Conservation (phyloP, 108 stramenopile genomes). For the Fistulifera pelliculosa region DNA sequence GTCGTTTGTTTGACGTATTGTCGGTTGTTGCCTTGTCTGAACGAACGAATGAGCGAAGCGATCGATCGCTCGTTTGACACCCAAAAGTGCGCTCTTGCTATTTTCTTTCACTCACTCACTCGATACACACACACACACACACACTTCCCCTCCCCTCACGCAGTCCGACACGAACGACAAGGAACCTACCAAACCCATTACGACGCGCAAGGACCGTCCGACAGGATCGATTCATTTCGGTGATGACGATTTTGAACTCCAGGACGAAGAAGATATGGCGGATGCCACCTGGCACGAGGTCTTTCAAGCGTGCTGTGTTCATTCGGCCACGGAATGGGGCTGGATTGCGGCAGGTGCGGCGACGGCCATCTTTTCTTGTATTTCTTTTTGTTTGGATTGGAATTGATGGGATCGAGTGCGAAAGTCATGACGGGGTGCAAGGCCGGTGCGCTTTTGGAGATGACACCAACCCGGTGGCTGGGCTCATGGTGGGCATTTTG, state of each 20-base stretch:
- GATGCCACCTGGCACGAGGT: conserved; percentile 80
- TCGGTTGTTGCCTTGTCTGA: too few relatives aligned
- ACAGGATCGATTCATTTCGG: conserved; percentile 62
- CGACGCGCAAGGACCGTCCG: conserved; percentile 39
- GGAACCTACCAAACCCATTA: conserved; percentile 3
- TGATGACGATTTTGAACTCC: conserved; percentile 38
- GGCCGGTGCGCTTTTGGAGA: conserved; percentile 72
- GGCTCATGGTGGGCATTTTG: conserved; percentile 76
- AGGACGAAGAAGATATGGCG: conserved; percentile 28
- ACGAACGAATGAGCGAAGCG: too few relatives aligned
- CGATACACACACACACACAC: too few relatives aligned
- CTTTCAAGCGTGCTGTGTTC: conserved; percentile 52
- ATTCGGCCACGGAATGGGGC: conserved; percentile 52
- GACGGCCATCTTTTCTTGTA: conserved; percentile 69
- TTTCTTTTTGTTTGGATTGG: conserved; percentile 83
- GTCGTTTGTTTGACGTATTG: too few relatives aligned
- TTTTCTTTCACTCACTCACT: neutral
- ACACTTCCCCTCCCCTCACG: too few relatives aligned
- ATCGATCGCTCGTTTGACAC: too few relatives aligned
- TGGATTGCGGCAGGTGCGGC: conserved; percentile 35
- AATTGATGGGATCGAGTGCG: conserved; percentile 66
- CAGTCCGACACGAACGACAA: neutral
- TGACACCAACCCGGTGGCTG: conserved; percentile 78
- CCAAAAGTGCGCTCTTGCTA: too few relatives aligned
- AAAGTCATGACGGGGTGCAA: conserved; percentile 78